Evolutionary conservation across 495 filamentous ascomycete genomes (phyloP).

Genomic region (Hypoxylon cercidicola): DNA sequence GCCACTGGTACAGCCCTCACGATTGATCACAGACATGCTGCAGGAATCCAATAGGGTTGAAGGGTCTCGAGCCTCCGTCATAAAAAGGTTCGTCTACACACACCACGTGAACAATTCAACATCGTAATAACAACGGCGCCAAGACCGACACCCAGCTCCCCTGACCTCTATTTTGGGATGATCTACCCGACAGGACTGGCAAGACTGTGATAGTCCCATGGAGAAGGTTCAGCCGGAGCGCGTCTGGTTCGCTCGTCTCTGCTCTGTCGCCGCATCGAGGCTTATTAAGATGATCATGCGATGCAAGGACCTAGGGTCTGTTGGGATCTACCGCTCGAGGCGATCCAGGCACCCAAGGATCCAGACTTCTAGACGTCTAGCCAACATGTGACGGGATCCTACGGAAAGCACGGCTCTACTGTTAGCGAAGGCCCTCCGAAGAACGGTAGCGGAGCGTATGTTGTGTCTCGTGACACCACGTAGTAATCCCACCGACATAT

Average conservation of each 20-base stretch:
- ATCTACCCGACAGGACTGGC: slow-evolving; percentile 22
- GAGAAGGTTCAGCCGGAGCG: slow-evolving; percentile 22
- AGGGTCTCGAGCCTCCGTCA: slow-evolving; percentile 33
- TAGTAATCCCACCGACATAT: slow-evolving; percentile 36
- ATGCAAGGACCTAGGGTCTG: slow-evolving; percentile 3
- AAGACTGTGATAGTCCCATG: slow-evolving; percentile 10
- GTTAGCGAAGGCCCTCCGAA: slow-evolving; percentile 8
- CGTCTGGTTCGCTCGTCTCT: slow-evolving; percentile 19
- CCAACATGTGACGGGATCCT: slow-evolving; percentile 34
- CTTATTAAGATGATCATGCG: slow-evolving; percentile 37
- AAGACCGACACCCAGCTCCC: slow-evolving; percentile 26
- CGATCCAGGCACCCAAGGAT: slow-evolving; percentile 19
- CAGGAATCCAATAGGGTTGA: slow-evolving; percentile 27
- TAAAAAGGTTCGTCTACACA: slow-evolving; percentile 23
- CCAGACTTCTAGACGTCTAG: neutral
- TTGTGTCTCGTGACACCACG: slow-evolving; percentile 42
- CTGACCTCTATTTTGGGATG: slow-evolving; percentile 26
- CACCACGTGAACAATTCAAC: slow-evolving; percentile 37
- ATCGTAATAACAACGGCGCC: slow-evolving; percentile 24
- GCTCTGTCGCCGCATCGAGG: slow-evolving; percentile 34
- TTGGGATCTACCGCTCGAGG: slow-evolving; percentile 27
- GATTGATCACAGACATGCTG: slow-evolving; percentile 23
- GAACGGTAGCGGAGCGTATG: slow-evolving; percentile 39
- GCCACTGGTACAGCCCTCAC: slow-evolving; percentile 32
- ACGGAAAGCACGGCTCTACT: slow-evolving; percentile 25